Percentiles rank a stretch among this genome's conserved stretches.
phyloP scores from a whole-genome alignment of 176 grass and related monocot species.

The Dendrocalamus sinicus region DNA sequence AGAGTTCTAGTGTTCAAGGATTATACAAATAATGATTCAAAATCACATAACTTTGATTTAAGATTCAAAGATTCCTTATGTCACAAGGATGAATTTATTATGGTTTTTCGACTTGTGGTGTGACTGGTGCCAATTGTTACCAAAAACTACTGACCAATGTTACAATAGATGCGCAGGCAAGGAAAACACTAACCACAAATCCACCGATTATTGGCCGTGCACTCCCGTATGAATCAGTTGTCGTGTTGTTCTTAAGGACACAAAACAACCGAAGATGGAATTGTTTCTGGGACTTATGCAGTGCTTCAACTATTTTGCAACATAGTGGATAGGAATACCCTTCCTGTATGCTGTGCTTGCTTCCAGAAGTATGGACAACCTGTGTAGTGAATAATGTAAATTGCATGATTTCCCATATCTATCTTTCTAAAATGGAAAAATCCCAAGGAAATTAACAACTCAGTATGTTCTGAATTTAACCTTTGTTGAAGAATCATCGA shows the following conservation, averaged over 20 bases:
- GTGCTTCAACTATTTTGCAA: slow-evolving; percentile 71
- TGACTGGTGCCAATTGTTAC: not conserved
- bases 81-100: not conserved
- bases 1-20: not conserved
- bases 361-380: slow-evolving; percentile 47
- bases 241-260: slow-evolving; percentile 82
- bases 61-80: slow-evolving; percentile 18
- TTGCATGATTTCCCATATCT: slow-evolving; percentile 14
- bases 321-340: slow-evolving; percentile 81
- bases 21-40: not conserved
- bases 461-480: slow-evolving; percentile 44
- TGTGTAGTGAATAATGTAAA: slow-evolving; percentile 37
- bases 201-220: slow-evolving; percentile 65
- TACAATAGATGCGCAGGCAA: slow-evolving; percentile 37
- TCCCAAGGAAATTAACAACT: slow-evolving; percentile 21
- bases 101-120: not conserved
- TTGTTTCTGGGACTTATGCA: slow-evolving; percentile 56
- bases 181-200: slow-evolving; percentile 66
- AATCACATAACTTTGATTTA: slow-evolving; percentile 36
- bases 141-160: slow-evolving; percentile 6
- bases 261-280: slow-evolving; percentile 71
- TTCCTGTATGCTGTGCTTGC: slow-evolving; percentile 49
- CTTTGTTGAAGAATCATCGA: slow-evolving; percentile 71
- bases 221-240: slow-evolving; percentile 65
- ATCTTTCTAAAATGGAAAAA: slow-evolving; percentile 1